Conservation (phyloP, 179 eudicot species). For the Camellia oleifera region DNA sequence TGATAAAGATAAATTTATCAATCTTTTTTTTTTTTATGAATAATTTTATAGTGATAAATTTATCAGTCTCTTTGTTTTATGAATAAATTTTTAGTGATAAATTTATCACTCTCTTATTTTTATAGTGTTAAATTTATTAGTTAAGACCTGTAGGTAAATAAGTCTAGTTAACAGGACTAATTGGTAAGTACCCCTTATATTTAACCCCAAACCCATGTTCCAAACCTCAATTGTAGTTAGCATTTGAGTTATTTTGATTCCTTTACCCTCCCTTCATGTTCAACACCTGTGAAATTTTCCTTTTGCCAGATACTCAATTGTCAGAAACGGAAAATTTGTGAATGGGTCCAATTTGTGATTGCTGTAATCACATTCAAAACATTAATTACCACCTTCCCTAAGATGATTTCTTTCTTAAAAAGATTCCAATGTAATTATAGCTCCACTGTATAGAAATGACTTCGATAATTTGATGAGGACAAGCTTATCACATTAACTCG, state of each 20-base stretch:
- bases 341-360: slow-evolving; percentile 18
- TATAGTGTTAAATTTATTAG: no score
- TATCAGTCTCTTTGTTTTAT: no score
- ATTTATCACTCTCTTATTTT: no score
- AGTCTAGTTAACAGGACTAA: no score
- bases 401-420: slow-evolving; percentile 22
- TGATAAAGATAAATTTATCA: no score
- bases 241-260: slow-evolving; percentile 15
- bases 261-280: slow-evolving; percentile 11
- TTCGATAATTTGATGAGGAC: slow-evolving; percentile 18
- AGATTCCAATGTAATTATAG: slow-evolving; percentile 18
- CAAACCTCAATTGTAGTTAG: not conserved
- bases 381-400: slow-evolving; percentile 30
- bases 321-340: slow-evolving; percentile 16
- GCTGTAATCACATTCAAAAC: slow-evolving; percentile 16
- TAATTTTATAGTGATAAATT: no score
- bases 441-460: slow-evolving; percentile 3
- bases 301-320: slow-evolving; percentile 8
- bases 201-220: no score
- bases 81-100: no score
- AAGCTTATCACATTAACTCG: slow-evolving; percentile 15
- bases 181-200: no score
- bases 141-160: no score
- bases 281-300: slow-evolving; percentile 11
- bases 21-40: no score